Percentiles rank a stretch among this genome's conserved stretches.
Evolutionary conservation across 2,329 filamentous ascomycete species (phyloP).

Genomic region (Lasiodiplodia theobromae): DNA sequence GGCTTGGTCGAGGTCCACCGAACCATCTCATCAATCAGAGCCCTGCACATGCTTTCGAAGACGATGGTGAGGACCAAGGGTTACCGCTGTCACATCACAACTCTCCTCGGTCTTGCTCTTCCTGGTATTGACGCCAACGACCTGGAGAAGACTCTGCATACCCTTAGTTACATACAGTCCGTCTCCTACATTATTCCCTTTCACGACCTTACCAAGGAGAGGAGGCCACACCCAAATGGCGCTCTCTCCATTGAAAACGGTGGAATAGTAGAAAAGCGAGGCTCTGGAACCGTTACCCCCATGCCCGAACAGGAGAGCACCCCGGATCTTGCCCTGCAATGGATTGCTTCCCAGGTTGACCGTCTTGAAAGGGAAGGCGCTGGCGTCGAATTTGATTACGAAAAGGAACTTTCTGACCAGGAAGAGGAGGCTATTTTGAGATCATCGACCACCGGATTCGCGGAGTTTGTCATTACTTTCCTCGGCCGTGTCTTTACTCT

Average conservation of each 20-base stretch:
- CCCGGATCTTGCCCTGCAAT: constrained; percentile 77
- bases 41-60: constrained; percentile 89
- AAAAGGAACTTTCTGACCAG: constrained; percentile 79
- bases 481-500: constrained; percentile 95
- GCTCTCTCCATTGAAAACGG: constrained; percentile 19
- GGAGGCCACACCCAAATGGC: constrained; percentile 33
- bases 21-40: constrained; percentile 90
- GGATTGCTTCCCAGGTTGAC: constrained; percentile 94
- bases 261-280: constrained; percentile 5
- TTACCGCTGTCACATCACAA: constrained; percentile 95
- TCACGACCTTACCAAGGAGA: constrained; percentile 74
- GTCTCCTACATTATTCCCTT: constrained; percentile 97
- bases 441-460: constrained; percentile 92
- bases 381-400: constrained; percentile 84
- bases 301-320: constrained; percentile 45
- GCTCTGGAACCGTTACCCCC: constrained; percentile 42
- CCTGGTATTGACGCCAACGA: constrained; percentile 98
- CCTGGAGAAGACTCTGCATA: constrained; percentile 93
- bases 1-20: constrained; percentile 96
- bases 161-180: constrained; percentile 91
- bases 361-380: constrained; percentile 89
- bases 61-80: constrained; percentile 92
- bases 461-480: constrained; percentile 89
- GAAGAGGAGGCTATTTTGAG: constrained; percentile 87
- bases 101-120: constrained; percentile 86